These are phyloP conservation scores for Hemisphaericaspora lyxosophila DNA, from an alignment of 1,139 yeast genomes.

Conservation along the genomic window DNA sequence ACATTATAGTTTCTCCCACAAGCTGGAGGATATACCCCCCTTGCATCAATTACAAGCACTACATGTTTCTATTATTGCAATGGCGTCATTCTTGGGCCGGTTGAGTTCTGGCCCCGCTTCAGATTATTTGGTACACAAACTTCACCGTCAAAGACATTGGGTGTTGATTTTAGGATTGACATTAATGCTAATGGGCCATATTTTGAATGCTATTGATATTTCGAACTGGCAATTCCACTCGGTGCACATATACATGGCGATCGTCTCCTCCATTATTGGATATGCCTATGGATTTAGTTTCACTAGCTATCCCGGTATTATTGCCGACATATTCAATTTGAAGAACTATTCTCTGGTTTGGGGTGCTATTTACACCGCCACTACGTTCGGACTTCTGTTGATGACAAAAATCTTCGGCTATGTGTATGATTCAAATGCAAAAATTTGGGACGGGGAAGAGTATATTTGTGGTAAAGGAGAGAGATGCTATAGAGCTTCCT, in stretches of 20 bases:
- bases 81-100: slow-evolving; percentile 67
- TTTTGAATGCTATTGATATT: slow-evolving; percentile 37
- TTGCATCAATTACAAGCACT: slow-evolving; percentile 55
- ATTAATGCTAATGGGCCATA: slow-evolving; percentile 40
- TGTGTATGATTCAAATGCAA: slow-evolving; percentile 37
- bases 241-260: slow-evolving; percentile 36
- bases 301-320: slow-evolving; percentile 78
- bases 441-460: slow-evolving; percentile 22
- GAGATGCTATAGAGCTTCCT: slow-evolving; percentile 39
- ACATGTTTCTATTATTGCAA: slow-evolving; percentile 71
- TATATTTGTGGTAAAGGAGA: slow-evolving; percentile 39
- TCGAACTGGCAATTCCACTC: slow-evolving; percentile 16
- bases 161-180: slow-evolving; percentile 53
- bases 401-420: slow-evolving; percentile 43
- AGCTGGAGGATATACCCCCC: slow-evolving; percentile 16
- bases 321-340: slow-evolving; percentile 77
- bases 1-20: slow-evolving; percentile 27
- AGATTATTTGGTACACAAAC: slow-evolving; percentile 53
- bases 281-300: slow-evolving; percentile 78
- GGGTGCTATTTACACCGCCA: slow-evolving; percentile 69
- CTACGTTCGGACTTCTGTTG: slow-evolving; percentile 37
- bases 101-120: slow-evolving; percentile 67
- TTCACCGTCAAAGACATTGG: slow-evolving; percentile 67
- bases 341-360: slow-evolving; percentile 73
- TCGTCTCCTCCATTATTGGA: slow-evolving; percentile 65